Percentiles rank a stretch among this genome's conserved stretches.
These are phyloP conservation scores for Margaritispora aquatica DNA, from an alignment of 495 filamentous ascomycete species.

Conservation along the genomic window DNA sequence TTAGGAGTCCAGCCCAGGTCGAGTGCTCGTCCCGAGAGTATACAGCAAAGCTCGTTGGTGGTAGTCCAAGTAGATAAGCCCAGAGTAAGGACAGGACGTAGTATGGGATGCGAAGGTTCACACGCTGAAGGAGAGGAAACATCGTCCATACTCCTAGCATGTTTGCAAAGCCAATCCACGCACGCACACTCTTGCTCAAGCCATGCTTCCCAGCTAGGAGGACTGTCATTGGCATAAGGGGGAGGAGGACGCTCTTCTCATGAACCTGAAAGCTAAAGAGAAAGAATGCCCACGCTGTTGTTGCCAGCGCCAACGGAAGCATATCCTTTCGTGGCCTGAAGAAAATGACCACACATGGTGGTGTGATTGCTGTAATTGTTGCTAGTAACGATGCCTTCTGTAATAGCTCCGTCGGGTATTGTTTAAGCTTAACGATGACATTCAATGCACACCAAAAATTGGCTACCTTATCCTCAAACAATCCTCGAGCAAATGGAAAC, in stretches of 20 bases:
- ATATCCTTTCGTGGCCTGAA: conserved; percentile 68
- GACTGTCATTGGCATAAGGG: conserved; percentile 85
- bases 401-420: conserved; percentile 58
- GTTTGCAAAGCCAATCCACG: conserved; percentile 93
- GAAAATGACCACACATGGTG: conserved; percentile 75
- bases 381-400: conserved; percentile 71
- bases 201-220: conserved; percentile 72
- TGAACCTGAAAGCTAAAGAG: conserved; percentile 96
- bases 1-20: conserved; percentile 42
- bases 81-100: conserved; percentile 75
- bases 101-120: conserved; percentile 80
- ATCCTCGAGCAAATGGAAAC: conserved; percentile 87
- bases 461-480: conserved; percentile 98
- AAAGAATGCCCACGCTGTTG: conserved; percentile 93
- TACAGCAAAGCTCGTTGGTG: conserved; percentile 62
- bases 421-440: conserved; percentile 76
- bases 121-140: conserved; percentile 82
- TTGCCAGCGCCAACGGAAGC: conserved; percentile 70
- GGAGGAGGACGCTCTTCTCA: conserved; percentile 91
- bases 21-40: conserved; percentile 46
- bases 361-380: conserved; percentile 68
- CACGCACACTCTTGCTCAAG: conserved; percentile 63
- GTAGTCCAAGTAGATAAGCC: conserved; percentile 84
- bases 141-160: conserved; percentile 89
- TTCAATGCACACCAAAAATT: conserved; percentile 96